Base-by-base conservation (phyloP, 768 basidiomycete genomes). In the Xerocomus brunneocitrinus region DNA sequence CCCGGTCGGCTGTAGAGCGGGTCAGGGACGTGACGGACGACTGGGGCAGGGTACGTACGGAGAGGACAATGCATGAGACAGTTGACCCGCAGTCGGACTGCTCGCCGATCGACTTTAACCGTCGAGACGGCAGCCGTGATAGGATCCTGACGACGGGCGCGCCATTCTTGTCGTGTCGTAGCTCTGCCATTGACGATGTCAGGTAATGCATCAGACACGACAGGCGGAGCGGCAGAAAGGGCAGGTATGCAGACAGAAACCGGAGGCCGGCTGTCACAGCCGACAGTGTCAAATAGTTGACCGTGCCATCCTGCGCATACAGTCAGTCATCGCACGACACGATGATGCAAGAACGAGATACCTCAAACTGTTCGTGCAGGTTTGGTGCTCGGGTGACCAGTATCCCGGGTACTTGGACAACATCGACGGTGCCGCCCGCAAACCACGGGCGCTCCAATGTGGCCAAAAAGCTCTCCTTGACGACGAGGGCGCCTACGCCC, bases 371-470 rank as follows among this genome's bases (percentile, higher is more conserved):
- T 62, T 90, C 89, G 54, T 88, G 80, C 27, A 77, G 67, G 50
- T 81, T 76, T 14, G 69, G 64, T 3, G 84, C 73, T 52, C 81
- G 74, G 6, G 86, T 90, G 1, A 88, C 76, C 8, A 88, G 73
- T 10, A 63, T 76, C 2, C 89, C 90, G 9, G 90, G 89, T 5
- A 89, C 90, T 65, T 91, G 90, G 0, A 91, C 90, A 22, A 91
- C 78, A 57, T 89, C 82, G 22, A 91, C 89, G 0, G 83, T 89
- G 2, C 89, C 89, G 30, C 90, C 90, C 3, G 89, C 81, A 65
- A 91, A 91, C 90, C 90, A 93, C 0, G 88, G 89, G 8, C 88
- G 79, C 50, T 81, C 74, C 38, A 89, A 73, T 45, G 72, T 71
- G 5, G 67, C 67, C 47, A 90, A 68, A 59, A 90, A 89, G 8